Evolutionary conservation across 2,329 filamentous ascomycete species (phyloP).

Genomic region (Colletotrichum neosansevieriae): DNA sequence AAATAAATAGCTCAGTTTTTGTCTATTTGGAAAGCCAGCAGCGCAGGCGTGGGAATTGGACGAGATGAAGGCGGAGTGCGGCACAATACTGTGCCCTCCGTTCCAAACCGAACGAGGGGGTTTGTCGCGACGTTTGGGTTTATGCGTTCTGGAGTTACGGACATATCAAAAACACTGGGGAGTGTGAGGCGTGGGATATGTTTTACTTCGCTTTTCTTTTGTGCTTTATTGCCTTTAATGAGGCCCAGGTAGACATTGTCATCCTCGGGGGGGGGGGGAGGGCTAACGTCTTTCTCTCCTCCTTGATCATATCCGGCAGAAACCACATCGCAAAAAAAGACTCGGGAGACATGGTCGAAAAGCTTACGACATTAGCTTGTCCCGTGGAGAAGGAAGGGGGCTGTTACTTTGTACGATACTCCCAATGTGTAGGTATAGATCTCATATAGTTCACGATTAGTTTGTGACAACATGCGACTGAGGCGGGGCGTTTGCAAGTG

Average conservation of each 20-base stretch:
- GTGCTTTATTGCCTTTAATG: not conserved
- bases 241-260: constrained; percentile 7
- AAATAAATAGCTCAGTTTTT: not conserved
- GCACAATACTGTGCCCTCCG: not conserved
- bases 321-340: too few species aligned
- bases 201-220: constrained; percentile 6
- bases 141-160: constrained; percentile 36
- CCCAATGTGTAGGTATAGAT: too few species aligned
- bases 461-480: not conserved
- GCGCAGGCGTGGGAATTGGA: constrained; percentile 17
- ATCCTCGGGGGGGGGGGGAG: not conserved
- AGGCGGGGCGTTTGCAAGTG: too few species aligned
- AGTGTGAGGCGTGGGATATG: constrained; percentile 30
- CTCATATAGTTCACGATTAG: too few species aligned
- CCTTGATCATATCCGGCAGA: not conserved
- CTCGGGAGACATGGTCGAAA: too few species aligned
- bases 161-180: constrained; percentile 35
- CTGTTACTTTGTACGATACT: not conserved
- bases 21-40: not conserved
- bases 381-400: too few species aligned
- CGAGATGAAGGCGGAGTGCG: not conserved
- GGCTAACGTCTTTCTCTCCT: not conserved
- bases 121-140: not conserved
- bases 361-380: too few species aligned
- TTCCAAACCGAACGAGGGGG: not conserved